Conservation (phyloP, 2,329 filamentous ascomycete species). For the Neospermospora avenae region DNA sequence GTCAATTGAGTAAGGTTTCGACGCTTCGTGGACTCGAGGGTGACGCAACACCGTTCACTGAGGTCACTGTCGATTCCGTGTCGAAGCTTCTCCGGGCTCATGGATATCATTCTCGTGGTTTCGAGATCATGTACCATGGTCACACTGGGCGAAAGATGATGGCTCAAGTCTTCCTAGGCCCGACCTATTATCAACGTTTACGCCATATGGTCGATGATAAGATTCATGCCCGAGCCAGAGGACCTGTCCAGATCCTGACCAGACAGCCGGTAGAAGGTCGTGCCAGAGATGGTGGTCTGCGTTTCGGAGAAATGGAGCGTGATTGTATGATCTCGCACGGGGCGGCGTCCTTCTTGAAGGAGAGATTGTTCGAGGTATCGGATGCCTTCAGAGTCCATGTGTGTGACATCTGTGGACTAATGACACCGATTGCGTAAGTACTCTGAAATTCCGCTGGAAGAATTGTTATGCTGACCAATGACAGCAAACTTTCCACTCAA, state of each 20-base stretch:
- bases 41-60: constrained; percentile 96
- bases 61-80: constrained; percentile 92
- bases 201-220: constrained; percentile 99
- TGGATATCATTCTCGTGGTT: constrained; percentile 94
- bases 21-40: constrained; percentile 92
- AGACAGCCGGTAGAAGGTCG: constrained; percentile 97
- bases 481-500: constrained; percentile 87
- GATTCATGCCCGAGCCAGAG: constrained; percentile 97
- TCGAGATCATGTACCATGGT: constrained; percentile 98
- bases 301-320: constrained; percentile 99
- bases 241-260: constrained; percentile 95
- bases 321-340: constrained; percentile 99
- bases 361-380: constrained; percentile 93
- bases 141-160: constrained; percentile 93
- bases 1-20: constrained; percentile 92
- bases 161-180: constrained; percentile 93
- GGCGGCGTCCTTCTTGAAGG: constrained; percentile 94
- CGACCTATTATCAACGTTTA: constrained; percentile 97
- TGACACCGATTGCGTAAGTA: constrained; percentile 98
- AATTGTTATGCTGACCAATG: constrained; percentile 35
- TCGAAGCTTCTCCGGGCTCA: constrained; percentile 82
- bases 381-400: constrained; percentile 98
- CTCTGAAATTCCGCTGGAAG: neutral
- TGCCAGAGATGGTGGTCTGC: constrained; percentile 93
- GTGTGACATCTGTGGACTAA: constrained; percentile 96